phyloP scores from a whole-genome alignment of 1,139 yeast species.

The Candida sp. region DNA sequence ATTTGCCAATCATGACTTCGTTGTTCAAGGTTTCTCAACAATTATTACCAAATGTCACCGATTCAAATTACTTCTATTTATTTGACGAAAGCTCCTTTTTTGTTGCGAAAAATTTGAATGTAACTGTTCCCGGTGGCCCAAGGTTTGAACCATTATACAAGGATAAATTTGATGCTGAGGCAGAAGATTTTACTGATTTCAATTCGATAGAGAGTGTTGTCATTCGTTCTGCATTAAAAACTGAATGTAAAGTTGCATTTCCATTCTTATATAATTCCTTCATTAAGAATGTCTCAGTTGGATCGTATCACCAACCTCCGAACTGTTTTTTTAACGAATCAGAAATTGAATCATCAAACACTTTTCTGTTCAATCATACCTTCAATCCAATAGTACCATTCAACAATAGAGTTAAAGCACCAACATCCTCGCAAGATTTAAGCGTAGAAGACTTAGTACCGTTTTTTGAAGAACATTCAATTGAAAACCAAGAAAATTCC shows the following conservation, averaged over 20 bases:
- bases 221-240: constrained; percentile 68
- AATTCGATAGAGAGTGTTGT: constrained; percentile 86
- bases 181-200: constrained; percentile 85
- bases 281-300: constrained; percentile 60
- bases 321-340: constrained; percentile 36
- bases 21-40: constrained; percentile 69
- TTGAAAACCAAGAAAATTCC: background rate
- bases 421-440: constrained; percentile 25
- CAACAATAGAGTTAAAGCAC: constrained; percentile 15
- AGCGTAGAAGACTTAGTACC: constrained; percentile 41
- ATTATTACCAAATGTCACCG: constrained; percentile 53
- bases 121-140: constrained; percentile 94
- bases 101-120: constrained; percentile 87
- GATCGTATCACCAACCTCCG: constrained; percentile 63
- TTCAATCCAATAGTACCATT: constrained; percentile 56
- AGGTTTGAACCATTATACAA: constrained; percentile 87
- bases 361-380: constrained; percentile 52
- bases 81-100: constrained; percentile 77
- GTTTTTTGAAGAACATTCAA: constrained; percentile 23
- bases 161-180: constrained; percentile 50
- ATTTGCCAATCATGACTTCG: constrained; percentile 59
- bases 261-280: constrained; percentile 83
- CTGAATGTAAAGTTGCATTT: constrained; percentile 83
- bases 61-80: constrained; percentile 59
- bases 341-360: constrained; percentile 48